phyloP scores from a whole-genome alignment of 805 yeast species.

The Kuraishia hungarica region DNA sequence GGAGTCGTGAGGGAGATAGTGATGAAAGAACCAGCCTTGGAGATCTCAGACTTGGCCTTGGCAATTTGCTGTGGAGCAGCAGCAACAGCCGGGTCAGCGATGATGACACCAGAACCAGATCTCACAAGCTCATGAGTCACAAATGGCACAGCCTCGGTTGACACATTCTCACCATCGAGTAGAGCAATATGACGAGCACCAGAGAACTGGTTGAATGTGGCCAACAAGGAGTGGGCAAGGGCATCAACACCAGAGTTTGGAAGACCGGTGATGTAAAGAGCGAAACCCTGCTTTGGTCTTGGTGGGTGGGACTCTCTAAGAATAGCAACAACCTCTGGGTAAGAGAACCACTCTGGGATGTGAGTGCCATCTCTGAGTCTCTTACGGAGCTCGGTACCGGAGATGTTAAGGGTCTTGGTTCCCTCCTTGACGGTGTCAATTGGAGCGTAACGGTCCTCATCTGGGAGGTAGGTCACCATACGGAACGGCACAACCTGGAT shows the following conservation, averaged over 20 bases:
- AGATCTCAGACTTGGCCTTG: slow-evolving; percentile 31
- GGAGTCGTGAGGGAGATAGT: slow-evolving; percentile 44
- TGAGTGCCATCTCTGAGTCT: slow-evolving; percentile 78
- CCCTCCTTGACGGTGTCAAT: slow-evolving; percentile 81
- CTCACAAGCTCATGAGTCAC: slow-evolving; percentile 70
- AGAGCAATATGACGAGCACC: slow-evolving; percentile 76
- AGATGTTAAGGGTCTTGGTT: slow-evolving; percentile 78
- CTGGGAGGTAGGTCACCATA: slow-evolving; percentile 95
- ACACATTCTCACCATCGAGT: slow-evolving; percentile 27
- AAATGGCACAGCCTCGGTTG: slow-evolving; percentile 39
- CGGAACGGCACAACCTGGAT: slow-evolving; percentile 93
- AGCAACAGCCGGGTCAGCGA: slow-evolving; percentile 40
- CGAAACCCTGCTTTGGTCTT: slow-evolving; percentile 82
- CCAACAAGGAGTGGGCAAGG: slow-evolving; percentile 76
- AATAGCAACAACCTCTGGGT: slow-evolving; percentile 90
- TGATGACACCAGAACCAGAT: slow-evolving; percentile 89
- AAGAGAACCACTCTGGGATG: slow-evolving; percentile 96
- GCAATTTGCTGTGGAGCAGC: slow-evolving; percentile 33
- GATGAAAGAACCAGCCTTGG: slow-evolving; percentile 43
- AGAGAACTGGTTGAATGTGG: slow-evolving; percentile 81
- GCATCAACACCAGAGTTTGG: slow-evolving; percentile 54
- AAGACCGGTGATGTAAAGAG: slow-evolving; percentile 55
- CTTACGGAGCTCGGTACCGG: slow-evolving; percentile 91
- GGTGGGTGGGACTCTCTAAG: slow-evolving; percentile 92
- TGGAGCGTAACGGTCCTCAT: slow-evolving; percentile 91